phyloP scores from a whole-genome alignment of 306 rosid genomes.

The Ormosia emarginata region DNA sequence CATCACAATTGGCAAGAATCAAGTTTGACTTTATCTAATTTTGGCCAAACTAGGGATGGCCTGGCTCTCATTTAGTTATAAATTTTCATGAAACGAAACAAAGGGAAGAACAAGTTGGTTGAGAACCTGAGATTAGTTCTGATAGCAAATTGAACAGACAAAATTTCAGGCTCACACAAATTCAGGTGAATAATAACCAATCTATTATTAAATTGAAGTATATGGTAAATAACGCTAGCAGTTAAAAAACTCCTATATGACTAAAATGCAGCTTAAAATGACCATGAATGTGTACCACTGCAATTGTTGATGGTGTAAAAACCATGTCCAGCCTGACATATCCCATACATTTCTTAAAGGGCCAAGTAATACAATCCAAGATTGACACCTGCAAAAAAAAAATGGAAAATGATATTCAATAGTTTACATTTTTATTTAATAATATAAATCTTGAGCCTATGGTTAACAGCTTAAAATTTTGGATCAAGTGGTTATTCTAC shows the following conservation, averaged over 20 bases:
- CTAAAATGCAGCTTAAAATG: not conserved
- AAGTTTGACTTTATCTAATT: not conserved
- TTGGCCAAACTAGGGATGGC: not conserved
- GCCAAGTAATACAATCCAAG: not conserved
- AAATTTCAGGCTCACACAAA: not conserved
- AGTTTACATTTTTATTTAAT: not conserved
- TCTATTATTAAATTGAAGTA: not conserved
- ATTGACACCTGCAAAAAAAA: not conserved
- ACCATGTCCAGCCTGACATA: not conserved
- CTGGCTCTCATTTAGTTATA: not conserved
- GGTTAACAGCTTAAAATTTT: not conserved
- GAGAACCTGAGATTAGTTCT: not conserved
- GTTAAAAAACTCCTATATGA: not conserved
- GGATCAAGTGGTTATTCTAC: not conserved
- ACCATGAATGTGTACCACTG: not conserved
- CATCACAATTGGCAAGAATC: not conserved
- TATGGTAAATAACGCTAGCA: not conserved
- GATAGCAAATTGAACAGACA: not conserved
- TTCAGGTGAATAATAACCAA: not conserved
- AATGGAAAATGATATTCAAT: not conserved
- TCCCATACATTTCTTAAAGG: not conserved
- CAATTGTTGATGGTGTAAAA: conserved; percentile 12
- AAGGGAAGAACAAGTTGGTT: not conserved
- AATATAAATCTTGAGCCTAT: not conserved
- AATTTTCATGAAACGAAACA: not conserved